Evolutionary conservation across 805 yeast species (phyloP).

Genomic region (Metschnikowia bowlesiae): DNA sequence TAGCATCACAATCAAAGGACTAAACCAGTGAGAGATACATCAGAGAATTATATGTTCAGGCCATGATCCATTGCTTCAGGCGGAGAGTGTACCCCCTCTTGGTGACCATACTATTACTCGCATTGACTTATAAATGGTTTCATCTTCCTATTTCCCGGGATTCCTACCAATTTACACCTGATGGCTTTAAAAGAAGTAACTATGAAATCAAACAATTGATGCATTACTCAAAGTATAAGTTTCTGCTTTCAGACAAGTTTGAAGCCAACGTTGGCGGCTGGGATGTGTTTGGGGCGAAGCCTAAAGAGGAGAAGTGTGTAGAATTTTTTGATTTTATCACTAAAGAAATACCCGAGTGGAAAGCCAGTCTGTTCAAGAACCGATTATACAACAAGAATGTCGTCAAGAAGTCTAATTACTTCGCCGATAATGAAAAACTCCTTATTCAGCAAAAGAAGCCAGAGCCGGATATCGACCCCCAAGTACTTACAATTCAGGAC

Average conservation of each 20-base stretch:
- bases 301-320: conserved; percentile 9
- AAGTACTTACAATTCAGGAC: conserved; percentile 5
- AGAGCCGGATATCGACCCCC: not conserved
- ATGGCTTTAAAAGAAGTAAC: conserved; percentile 6
- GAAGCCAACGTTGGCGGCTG: conserved; percentile 8
- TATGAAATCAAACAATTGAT: conserved; percentile 4
- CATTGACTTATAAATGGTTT: conserved; percentile 1
- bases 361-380: conserved; percentile 1
- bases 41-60: too few relatives aligned
- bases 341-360: conserved; percentile 12
- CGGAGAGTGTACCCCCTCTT: conserved; percentile 2
- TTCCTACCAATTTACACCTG: not conserved
- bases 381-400: conserved; percentile 11
- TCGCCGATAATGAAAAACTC: conserved; percentile 2
- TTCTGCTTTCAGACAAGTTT: conserved; percentile 8
- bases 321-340: conserved; percentile 10
- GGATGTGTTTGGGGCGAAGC: conserved; percentile 8
- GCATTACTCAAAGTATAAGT: conserved; percentile 14
- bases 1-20: not conserved
- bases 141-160: not conserved
- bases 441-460: conserved; percentile 2
- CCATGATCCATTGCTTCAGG: conserved; percentile 1
- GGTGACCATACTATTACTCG: conserved; percentile 4
- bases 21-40: not conserved
- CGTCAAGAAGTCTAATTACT: conserved; percentile 6